These are phyloP conservation scores for Paecilomyces dactylethromorphus DNA, from an alignment of 2,329 filamentous ascomycete species.

Conservation along the genomic window DNA sequence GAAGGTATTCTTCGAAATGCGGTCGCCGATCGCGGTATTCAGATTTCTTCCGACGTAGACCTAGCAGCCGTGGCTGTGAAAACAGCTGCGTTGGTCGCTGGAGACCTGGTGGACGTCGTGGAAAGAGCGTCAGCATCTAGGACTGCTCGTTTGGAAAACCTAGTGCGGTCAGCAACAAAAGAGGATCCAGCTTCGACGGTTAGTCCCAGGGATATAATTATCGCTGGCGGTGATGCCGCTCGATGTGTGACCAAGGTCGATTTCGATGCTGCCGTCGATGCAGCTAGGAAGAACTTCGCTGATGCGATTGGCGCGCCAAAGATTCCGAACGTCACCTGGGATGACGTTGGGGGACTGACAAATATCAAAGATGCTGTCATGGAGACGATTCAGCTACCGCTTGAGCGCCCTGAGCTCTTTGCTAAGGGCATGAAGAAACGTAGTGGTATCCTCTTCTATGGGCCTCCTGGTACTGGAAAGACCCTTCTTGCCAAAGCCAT, in stretches of 20 bases:
- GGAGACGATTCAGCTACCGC: conserved; percentile 89
- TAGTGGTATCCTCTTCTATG: conserved; percentile 97
- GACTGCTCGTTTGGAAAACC: conserved; percentile 64
- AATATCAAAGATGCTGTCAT: conserved; percentile 97
- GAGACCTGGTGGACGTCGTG: conserved; percentile 88
- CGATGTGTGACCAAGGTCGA: conserved; percentile 74
- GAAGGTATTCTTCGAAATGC: conserved; percentile 79
- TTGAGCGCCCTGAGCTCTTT: conserved; percentile 87
- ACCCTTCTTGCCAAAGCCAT: conserved; percentile 98
- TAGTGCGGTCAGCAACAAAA: conserved; percentile 46
- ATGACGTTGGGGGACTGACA: conserved; percentile 85
- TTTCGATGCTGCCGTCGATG: conserved; percentile 89
- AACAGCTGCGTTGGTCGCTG: conserved; percentile 90
- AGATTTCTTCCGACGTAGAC: conserved; percentile 77
- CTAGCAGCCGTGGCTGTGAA: conserved; percentile 82
- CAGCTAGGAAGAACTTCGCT: conserved; percentile 94
- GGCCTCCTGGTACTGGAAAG: conserved; percentile 98
- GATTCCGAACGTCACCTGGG: conserved; percentile 95
- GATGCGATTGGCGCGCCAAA: conserved; percentile 96
- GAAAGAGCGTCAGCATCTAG: conserved; percentile 79
- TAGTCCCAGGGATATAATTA: conserved; percentile 73
- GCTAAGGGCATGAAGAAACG: conserved; percentile 98
- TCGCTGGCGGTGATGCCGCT: conserved; percentile 75
- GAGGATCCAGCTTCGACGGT: conserved; percentile 32
- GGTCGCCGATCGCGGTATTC: conserved; percentile 66